phyloP scores from a whole-genome alignment of 805 yeast species.

The Pichia scutulata region DNA sequence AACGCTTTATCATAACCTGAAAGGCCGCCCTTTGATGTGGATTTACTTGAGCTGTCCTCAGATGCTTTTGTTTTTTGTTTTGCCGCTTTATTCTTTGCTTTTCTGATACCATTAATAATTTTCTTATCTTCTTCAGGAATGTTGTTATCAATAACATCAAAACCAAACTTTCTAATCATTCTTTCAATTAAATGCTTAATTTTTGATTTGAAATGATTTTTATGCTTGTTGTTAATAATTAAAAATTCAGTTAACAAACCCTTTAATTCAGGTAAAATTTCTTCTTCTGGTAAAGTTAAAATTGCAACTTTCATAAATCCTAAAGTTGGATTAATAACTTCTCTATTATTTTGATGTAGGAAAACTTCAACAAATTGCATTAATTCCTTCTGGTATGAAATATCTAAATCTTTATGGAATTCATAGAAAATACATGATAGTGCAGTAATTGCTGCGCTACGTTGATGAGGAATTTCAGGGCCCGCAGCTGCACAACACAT shows the following conservation, averaged over 20 bases:
- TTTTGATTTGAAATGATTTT: constrained; percentile 88
- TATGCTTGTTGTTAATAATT: constrained; percentile 94
- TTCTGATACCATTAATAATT: constrained; percentile 76
- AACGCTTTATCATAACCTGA: constrained; percentile 92
- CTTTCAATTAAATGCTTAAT: constrained; percentile 92
- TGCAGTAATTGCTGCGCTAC: constrained; percentile 92
- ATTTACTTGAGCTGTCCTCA: constrained; percentile 15
- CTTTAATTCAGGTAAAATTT: constrained; percentile 57
- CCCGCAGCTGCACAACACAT: constrained; percentile 96
- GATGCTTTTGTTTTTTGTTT: constrained; percentile 10
- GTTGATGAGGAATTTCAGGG: constrained; percentile 91
- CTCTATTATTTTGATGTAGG: constrained; percentile 83
- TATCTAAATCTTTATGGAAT: constrained; percentile 59
- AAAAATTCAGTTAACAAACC: constrained; percentile 64
- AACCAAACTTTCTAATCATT: constrained; percentile 83
- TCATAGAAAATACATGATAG: constrained; percentile 81
- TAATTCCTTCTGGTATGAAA: constrained; percentile 60
- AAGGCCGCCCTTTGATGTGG: constrained; percentile 32
- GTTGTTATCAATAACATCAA: constrained; percentile 67
- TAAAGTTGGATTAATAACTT: constrained; percentile 87
- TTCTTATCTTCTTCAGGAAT: constrained; percentile 91
- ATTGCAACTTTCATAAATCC: constrained; percentile 92
- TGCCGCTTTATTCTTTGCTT: constrained; percentile 58
- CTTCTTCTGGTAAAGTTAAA: constrained; percentile 70
- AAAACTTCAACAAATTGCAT: constrained; percentile 83